Evolutionary conservation across 2,329 filamentous ascomycete species (phyloP).

Genomic region (Scedosporium aurantiacum): DNA sequence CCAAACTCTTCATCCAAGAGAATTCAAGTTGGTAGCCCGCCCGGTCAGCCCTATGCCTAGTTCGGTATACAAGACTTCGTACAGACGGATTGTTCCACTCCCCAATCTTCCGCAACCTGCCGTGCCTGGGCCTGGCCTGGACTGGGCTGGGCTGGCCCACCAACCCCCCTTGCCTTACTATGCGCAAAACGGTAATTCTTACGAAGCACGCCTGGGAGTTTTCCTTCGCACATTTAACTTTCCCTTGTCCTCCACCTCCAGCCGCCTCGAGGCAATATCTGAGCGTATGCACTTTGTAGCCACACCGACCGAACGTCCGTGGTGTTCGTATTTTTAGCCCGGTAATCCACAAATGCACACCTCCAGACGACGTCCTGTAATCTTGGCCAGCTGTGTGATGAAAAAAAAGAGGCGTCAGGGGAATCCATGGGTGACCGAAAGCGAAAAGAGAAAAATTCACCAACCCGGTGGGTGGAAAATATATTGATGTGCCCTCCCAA

Average conservation of each 20-base stretch:
- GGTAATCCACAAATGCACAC: too few species aligned
- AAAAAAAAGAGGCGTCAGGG: not conserved
- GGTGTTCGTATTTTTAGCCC: not conserved
- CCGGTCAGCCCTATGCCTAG: not conserved
- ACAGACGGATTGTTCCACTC: not conserved
- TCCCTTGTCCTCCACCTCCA: not conserved
- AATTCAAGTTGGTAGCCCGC: not conserved
- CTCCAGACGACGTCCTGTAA: too few species aligned
- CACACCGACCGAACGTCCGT: not conserved
- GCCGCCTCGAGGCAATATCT: not conserved
- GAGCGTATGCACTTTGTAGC: not conserved
- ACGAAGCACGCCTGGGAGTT: too few species aligned
- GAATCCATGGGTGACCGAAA: too few species aligned
- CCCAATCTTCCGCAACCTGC: not conserved
- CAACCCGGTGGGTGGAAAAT: too few species aligned
- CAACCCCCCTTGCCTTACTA: not conserved
- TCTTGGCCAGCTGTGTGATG: not conserved
- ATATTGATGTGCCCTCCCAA: too few species aligned
- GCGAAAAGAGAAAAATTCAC: too few species aligned
- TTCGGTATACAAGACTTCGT: not conserved
- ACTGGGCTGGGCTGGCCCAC: too few species aligned
- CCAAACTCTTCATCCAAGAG: not conserved
- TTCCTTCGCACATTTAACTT: not conserved
- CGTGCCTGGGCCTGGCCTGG: too few species aligned
- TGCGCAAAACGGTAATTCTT: not conserved